Base-by-base conservation (phyloP, 2,329 filamentous ascomycete species). In the Pseudogymnoascus sp. region DNA sequence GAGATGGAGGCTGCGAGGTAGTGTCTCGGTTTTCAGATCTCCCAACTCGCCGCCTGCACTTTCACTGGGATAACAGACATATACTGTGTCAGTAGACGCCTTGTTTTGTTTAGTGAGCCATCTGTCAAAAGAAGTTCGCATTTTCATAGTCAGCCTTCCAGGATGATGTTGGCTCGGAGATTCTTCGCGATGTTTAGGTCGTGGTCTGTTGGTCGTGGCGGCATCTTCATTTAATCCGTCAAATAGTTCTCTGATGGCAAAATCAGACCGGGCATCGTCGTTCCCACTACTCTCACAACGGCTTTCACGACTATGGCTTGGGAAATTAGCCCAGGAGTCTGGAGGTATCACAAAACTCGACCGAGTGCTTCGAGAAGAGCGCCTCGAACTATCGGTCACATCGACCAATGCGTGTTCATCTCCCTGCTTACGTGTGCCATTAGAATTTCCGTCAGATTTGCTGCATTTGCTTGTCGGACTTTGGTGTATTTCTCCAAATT, bases 1-100 rank as follows among this genome's bases (percentile, higher is more conserved):
- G 8, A 9, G 48, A 13, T 10, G 29, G 13, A 29, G 29, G 27
- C 27, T 55, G 48, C 9, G 48, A 33, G 36, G 66, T 10, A 72
- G 42, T 5, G 71, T 63, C 37, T 72, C 71, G 27, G 71, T 59
- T 37, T 72, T 69, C 0, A 70, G 69, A 60, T 64, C 72, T 58
- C 70, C 67, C 2, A 72, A 45, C 31, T 66, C 60, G 5, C 65
- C 64, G 5, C 65, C 65, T 15, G 66, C 40, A 59, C 59, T 66
- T 59, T 69, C 60, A 40, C 69, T 72, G 2, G 68, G 64, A 63
- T 65, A 67, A 18, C 67, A 48, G 1, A 69, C 69, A 25, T 61
- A 62, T 4, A 66, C 64, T 12, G 60, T 27, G 39, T 65, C 64
- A 33, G 21, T 39, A 4, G 48, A 4, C 6, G 33, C 2, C 6